phyloP scores from a whole-genome alignment of 1,284 basidiomycete species.

The Apiotrichum mycotoxinovorans region DNA sequence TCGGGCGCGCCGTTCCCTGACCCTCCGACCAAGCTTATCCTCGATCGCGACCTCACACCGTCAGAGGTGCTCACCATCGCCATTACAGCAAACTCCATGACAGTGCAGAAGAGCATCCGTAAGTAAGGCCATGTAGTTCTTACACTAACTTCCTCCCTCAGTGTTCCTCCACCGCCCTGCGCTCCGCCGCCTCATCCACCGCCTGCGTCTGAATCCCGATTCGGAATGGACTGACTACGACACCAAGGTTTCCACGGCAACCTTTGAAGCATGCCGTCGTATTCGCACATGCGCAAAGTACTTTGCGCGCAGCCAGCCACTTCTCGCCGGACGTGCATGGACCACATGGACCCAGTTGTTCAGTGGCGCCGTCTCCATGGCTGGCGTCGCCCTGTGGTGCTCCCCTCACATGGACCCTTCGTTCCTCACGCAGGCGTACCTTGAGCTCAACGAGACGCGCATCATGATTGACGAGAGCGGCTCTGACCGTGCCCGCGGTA shows the following conservation, averaged over 20 bases:
- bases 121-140: no score
- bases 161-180: conserved; percentile 42
- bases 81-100: conserved; percentile 30
- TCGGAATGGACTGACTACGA: conserved; percentile 27
- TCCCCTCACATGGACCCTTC: conserved; percentile 33
- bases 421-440: conserved; percentile 32
- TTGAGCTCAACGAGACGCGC: conserved; percentile 34
- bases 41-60: conserved; percentile 1
- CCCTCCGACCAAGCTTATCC: conserved; percentile 1
- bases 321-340: conserved; percentile 36
- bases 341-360: conserved; percentile 45
- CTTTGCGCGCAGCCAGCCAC: conserved; percentile 35
- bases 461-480: conserved; percentile 38
- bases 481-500: conserved; percentile 14
- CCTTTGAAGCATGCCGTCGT: conserved; percentile 34
- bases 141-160: conserved; percentile 6
- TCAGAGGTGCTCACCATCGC: conserved; percentile 16
- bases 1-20: conserved; percentile 28
- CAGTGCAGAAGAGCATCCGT: conserved; percentile 41
- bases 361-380: conserved; percentile 39
- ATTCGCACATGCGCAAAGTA: conserved; percentile 34
- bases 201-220: conserved; percentile 24
- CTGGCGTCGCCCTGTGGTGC: conserved; percentile 42
- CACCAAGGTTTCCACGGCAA: conserved; percentile 25
- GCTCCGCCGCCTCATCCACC: conserved; percentile 34